These are phyloP conservation scores for Prunella vulgaris DNA, from an alignment of 257 asterid species.

Conservation along the genomic window DNA sequence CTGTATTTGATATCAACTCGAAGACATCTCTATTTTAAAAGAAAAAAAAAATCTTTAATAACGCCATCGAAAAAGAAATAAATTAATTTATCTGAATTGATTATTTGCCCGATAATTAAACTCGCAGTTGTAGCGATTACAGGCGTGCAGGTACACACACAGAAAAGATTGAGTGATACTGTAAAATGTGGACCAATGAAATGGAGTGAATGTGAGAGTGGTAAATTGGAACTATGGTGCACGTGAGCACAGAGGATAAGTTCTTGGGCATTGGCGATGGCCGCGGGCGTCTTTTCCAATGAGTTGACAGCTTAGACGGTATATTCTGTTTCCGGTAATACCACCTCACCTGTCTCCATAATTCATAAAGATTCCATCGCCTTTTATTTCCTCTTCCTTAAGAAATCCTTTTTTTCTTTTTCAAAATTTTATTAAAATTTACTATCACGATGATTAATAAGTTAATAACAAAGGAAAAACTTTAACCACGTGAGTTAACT, in stretches of 20 bases:
- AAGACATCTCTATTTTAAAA: too few species aligned
- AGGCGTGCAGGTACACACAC: background rate
- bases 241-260: constrained; percentile 49
- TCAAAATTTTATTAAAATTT: too few species aligned
- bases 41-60: too few species aligned
- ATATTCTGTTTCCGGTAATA: constrained; percentile 22
- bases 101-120: background rate
- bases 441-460: too few species aligned
- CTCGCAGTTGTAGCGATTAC: background rate
- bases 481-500: too few species aligned
- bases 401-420: too few species aligned
- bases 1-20: too few species aligned
- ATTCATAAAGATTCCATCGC: background rate
- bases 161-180: too few species aligned
- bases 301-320: constrained; percentile 13
- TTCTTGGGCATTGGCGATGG: constrained; percentile 14
- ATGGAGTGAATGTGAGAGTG: constrained; percentile 28
- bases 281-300: constrained; percentile 23
- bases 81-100: background rate
- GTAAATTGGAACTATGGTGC: constrained; percentile 12
- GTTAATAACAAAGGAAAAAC: too few species aligned
- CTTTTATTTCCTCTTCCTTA: too few species aligned
- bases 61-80: background rate
- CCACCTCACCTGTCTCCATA: background rate
- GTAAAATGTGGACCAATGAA: constrained; percentile 7